phyloP scores from a whole-genome alignment of 768 basidiomycete species.

The Termitomyces sp. region DNA sequence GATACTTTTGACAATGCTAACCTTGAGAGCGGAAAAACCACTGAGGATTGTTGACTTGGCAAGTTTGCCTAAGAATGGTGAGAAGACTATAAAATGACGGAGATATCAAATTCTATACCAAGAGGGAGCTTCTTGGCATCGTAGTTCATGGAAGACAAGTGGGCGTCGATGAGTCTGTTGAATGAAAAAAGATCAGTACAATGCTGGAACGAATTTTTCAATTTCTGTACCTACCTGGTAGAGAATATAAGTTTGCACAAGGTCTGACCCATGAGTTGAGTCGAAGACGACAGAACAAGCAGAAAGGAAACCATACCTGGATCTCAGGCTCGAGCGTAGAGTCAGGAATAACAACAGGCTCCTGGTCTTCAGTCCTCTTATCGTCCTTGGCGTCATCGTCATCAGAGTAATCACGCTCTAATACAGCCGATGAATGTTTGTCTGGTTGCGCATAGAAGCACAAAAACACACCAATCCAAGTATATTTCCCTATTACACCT shows the following conservation, averaged over 20 bases:
- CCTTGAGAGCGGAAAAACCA: conserved; percentile 56
- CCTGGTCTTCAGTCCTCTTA: conserved; percentile 19
- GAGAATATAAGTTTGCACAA: conserved; percentile 50
- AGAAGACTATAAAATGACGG: neutral
- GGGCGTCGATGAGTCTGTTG: conserved; percentile 43
- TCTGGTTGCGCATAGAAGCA: neutral
- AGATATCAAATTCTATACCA: conserved; percentile 23
- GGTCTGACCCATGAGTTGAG: conserved; percentile 18
- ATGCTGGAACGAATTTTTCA: neutral
- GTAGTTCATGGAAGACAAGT: conserved; percentile 58
- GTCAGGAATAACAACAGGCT: conserved; percentile 37
- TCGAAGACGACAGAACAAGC: neutral
- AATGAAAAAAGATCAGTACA: neutral
- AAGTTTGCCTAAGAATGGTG: conserved; percentile 39
- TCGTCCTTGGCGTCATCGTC: conserved; percentile 34
- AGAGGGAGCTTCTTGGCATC: conserved; percentile 61
- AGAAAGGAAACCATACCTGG: conserved; percentile 25
- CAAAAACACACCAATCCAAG: conserved; percentile 42
- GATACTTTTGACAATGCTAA: conserved; percentile 6
- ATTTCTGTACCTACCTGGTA: conserved; percentile 26
- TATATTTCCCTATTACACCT: conserved; percentile 44
- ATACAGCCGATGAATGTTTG: neutral
- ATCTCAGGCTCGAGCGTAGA: conserved; percentile 38
- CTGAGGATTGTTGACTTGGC: conserved; percentile 54
- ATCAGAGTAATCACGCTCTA: conserved; percentile 51